A percentile compares a stretch with the other conserved stretches of the same genome.
Evolutionary conservation across 768 basidiomycete genomes (phyloP).

Genomic region (Tubosaeta brunneosetosa): DNA sequence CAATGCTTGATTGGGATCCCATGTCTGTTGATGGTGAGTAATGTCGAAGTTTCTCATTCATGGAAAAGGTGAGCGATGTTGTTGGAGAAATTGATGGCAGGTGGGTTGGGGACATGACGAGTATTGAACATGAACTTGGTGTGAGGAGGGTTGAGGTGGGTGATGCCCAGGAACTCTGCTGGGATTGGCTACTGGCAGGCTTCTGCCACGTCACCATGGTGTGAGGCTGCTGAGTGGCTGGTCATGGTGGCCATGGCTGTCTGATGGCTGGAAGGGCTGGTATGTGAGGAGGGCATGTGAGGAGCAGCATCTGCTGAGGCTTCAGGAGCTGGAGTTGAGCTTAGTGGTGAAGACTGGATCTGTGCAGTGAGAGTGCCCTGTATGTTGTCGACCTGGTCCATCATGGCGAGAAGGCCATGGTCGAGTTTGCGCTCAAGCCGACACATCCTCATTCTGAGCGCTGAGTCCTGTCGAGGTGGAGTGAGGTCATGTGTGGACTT

Average conservation of each 20-base stretch:
- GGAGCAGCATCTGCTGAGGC: no score
- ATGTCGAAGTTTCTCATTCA: background rate
- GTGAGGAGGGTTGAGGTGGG: background rate
- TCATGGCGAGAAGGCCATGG: background rate
- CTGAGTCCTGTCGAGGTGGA: background rate
- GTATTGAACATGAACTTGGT: background rate
- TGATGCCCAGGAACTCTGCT: background rate
- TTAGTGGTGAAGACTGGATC: background rate
- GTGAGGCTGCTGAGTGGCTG: background rate
- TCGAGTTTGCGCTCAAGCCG: background rate
- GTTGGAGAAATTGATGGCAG: background rate
- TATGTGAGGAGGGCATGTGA: no score
- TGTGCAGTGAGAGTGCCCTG: background rate
- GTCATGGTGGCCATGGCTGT: no score
- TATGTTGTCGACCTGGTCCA: background rate
- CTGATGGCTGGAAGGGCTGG: no score
- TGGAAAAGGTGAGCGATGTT: background rate
- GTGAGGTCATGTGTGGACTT: no score
- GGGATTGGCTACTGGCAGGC: background rate
- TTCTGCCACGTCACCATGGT: background rate
- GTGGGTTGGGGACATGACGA: background rate
- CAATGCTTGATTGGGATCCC: slow-evolving; percentile 14
- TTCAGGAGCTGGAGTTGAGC: no score
- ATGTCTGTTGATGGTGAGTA: background rate
- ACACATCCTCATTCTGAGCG: background rate